Percentiles rank a stretch among this genome's conserved stretches.
Evolutionary conservation across 192 early-diverging fungal genomes (phyloP).

Genomic region (Podila verticillata): DNA sequence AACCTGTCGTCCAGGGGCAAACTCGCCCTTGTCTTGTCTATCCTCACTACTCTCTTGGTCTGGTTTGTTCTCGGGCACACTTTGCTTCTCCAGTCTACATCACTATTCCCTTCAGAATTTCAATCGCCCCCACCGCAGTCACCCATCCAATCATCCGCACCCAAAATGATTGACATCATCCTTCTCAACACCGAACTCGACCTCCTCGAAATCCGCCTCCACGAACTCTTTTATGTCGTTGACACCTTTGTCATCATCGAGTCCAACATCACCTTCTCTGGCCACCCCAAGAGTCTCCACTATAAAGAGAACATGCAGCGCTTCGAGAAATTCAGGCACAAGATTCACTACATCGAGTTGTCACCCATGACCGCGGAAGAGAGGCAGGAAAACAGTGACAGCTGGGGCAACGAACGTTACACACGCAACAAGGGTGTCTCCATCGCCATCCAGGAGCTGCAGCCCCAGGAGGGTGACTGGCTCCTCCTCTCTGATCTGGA

Average conservation of each 20-base stretch:
- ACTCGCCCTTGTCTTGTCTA: neutral
- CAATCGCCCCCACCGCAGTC: neutral
- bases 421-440: slow-evolving; percentile 8
- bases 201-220: slow-evolving; percentile 7
- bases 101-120: too few species aligned
- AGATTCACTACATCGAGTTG: slow-evolving; percentile 8
- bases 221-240: slow-evolving; percentile 6
- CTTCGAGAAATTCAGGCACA: slow-evolving; percentile 1
- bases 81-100: neutral
- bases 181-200: slow-evolving; percentile 13
- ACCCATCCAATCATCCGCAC: neutral
- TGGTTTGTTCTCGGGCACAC: slow-evolving; percentile 1
- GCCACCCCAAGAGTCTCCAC: neutral
- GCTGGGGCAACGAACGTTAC: neutral
- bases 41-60: neutral
- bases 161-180: slow-evolving; percentile 9
- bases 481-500: slow-evolving; percentile 17
- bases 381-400: neutral
- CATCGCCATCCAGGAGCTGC: neutral
- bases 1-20: neutral
- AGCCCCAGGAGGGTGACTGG: slow-evolving; percentile 6
- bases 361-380: neutral
- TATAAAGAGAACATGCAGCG: slow-evolving; percentile 1
- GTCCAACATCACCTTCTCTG: slow-evolving; percentile 5
- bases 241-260: slow-evolving; percentile 19